Percentiles rank a stretch among this genome's conserved stretches.
Conservation (phyloP, 2,329 filamentous ascomycete genomes). For the Blastomyces silverae region DNA sequence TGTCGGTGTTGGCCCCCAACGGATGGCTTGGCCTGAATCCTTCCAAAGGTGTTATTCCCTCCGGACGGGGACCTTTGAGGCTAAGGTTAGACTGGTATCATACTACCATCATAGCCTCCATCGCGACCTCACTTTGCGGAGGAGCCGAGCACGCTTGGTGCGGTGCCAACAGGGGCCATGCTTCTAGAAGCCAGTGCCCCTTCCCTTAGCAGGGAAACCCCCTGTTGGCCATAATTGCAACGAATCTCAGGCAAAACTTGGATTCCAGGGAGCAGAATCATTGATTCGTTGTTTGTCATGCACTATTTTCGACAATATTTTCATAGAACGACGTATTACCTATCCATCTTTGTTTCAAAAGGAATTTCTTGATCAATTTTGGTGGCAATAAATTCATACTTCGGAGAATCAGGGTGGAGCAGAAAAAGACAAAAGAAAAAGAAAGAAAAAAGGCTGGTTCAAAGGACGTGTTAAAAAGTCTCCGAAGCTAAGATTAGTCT, state of each 20-base stretch:
- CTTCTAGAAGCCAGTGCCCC: background rate
- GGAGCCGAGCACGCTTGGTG: background rate
- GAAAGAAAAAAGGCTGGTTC: background rate
- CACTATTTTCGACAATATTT: background rate
- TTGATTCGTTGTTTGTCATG: background rate
- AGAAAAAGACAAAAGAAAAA: background rate
- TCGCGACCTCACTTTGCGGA: background rate
- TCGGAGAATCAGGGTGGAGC: background rate
- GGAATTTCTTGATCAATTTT: background rate
- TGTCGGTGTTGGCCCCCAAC: slow-evolving; percentile 3
- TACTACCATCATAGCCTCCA: background rate
- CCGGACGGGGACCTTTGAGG: background rate
- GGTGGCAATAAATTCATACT: background rate
- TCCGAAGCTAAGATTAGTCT: slow-evolving; percentile 4
- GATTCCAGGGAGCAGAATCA: background rate
- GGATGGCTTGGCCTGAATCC: background rate
- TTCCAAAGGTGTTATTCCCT: background rate
- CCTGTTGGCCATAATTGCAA: background rate
- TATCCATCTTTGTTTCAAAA: background rate
- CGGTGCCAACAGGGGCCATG: background rate
- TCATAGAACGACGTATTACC: background rate
- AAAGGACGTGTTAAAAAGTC: background rate
- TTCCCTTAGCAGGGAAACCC: background rate
- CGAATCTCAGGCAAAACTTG: background rate
- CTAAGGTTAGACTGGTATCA: background rate